Conservation (phyloP, 2,329 filamentous ascomycete genomes). For the Scedosporium apiospermum region DNA sequence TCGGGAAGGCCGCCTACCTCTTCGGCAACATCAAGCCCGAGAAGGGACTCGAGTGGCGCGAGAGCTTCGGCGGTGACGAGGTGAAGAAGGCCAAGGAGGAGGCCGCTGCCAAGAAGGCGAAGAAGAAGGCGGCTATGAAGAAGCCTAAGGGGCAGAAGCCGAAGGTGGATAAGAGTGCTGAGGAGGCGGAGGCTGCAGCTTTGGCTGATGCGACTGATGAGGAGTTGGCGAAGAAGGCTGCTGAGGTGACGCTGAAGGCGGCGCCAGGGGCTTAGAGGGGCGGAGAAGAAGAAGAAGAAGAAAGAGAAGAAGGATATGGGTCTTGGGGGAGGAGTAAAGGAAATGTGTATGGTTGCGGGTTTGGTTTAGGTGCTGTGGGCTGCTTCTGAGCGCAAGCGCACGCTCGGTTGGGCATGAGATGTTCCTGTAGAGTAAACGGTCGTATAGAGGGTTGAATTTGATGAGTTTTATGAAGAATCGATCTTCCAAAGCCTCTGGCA, state of each 20-base stretch:
- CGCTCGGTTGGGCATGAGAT: neutral
- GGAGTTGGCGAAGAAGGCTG: neutral
- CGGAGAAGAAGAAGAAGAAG: neutral
- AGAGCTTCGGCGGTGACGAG: slow-evolving; percentile 57
- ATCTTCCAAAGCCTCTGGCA: no score
- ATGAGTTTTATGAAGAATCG: neutral
- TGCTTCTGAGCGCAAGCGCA: neutral
- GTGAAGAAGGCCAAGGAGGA: slow-evolving; percentile 61
- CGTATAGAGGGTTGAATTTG: slow-evolving; percentile 1
- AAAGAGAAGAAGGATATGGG: neutral
- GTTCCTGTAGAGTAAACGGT: neutral
- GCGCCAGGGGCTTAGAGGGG: neutral
- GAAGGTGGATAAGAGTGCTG: slow-evolving; percentile 14
- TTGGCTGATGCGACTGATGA: neutral
- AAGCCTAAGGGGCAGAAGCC: slow-evolving; percentile 39
- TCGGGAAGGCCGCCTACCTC: slow-evolving; percentile 69
- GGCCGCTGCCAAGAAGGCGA: slow-evolving; percentile 37
- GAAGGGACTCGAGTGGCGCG: slow-evolving; percentile 76
- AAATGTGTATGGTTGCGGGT: neutral
- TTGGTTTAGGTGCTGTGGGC: neutral
- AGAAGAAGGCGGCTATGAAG: slow-evolving; percentile 40
- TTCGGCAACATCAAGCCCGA: slow-evolving; percentile 76
- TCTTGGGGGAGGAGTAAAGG: neutral
- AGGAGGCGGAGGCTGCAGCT: neutral
- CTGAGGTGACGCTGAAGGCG: neutral